Conservation (phyloP, 2,329 filamentous ascomycete genomes). For the Fusarium verrucosum region DNA sequence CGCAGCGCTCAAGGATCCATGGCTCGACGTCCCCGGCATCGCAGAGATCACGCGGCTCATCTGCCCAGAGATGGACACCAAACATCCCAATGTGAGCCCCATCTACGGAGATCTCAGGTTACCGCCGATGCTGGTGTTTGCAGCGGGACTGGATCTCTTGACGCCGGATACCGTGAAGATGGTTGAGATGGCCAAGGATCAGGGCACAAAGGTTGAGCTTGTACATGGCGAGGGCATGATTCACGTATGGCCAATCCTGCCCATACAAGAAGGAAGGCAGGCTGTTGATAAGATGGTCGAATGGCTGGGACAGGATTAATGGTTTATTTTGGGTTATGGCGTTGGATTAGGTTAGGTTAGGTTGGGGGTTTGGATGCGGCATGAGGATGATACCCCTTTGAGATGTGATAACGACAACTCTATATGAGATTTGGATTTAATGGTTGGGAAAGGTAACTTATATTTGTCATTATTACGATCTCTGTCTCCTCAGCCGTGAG, state of each 20-base stretch:
- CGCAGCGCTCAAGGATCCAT: constrained; percentile 41
- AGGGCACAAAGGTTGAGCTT: constrained; percentile 42
- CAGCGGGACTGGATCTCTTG: constrained; percentile 44
- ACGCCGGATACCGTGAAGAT: constrained; percentile 44
- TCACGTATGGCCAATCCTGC: constrained; percentile 48
- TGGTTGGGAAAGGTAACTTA: neutral
- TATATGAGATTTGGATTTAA: constrained; percentile 1
- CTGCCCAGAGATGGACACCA: constrained; percentile 40
- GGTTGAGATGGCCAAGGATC: constrained; percentile 40
- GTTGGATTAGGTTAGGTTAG: constrained; percentile 11
- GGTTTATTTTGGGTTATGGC: constrained; percentile 8
- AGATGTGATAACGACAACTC: constrained; percentile 7
- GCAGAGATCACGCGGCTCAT: constrained; percentile 41
- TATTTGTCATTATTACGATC: neutral
- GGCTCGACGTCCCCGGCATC: constrained; percentile 44
- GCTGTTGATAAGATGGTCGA: constrained; percentile 43
- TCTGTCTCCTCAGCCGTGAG: neutral
- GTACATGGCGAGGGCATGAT: constrained; percentile 47
- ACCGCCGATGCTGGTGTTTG: constrained; percentile 46
- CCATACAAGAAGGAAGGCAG: constrained; percentile 42
- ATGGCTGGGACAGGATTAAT: constrained; percentile 38
- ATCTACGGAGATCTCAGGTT: constrained; percentile 45
- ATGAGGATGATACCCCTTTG: constrained; percentile 21
- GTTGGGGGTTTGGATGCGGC: constrained; percentile 3
- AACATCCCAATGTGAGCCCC: constrained; percentile 45